Evolutionary conservation across 2,329 filamentous ascomycete species (phyloP), one percentile per base, ranked within the genome.

Genomic region (Davidsoniella neocaledoniae): DNA sequence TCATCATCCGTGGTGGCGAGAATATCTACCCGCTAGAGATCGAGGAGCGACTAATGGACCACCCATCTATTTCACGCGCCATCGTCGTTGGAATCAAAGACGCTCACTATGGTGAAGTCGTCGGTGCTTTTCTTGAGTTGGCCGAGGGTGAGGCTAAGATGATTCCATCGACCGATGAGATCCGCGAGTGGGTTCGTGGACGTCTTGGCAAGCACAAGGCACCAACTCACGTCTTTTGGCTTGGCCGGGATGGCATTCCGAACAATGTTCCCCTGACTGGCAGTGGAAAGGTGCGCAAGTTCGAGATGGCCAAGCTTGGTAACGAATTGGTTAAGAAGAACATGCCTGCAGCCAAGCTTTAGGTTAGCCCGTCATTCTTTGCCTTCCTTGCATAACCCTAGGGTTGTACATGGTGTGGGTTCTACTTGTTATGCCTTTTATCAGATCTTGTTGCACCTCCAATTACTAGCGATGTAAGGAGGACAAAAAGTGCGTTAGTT

Each of bases 21-120:
- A 86, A 86, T 62, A 75, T 72, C 60, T 83, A 85, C 58, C 82
- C 82, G 1, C 70, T 85, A 19, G 81, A 86, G 60, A 84, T 86
- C 53, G 82, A 86, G 62, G 80, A 84, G 61, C 72, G 81, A 2
- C 69, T 86, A n/a, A 66, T 78, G 43, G 69, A 71, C 1, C 82
- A 86, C 61, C 70, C 77, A 0, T 65, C 69, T 2, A 70, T 86
- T 25, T 61, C 68, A 1, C 68, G 74, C n/a, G 81, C 81, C 12
- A 72, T 83, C 44, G 81, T 86, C 2, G 76, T 84, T 37, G 82
- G 80, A 1, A 68, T 86, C 25, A 76, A 79, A 52, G 75, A 85
- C 57, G 67, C 70, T n/a, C 76, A 80, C 58, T 85, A 84, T 57
- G 82, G 81, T 48, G 82, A 86, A 59, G 80, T 83, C 0, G 81